These are phyloP conservation scores for Antitrichia curtipendula DNA, from an alignment of 225 moss, liverwort and hornwort species.

Conservation along the genomic window DNA sequence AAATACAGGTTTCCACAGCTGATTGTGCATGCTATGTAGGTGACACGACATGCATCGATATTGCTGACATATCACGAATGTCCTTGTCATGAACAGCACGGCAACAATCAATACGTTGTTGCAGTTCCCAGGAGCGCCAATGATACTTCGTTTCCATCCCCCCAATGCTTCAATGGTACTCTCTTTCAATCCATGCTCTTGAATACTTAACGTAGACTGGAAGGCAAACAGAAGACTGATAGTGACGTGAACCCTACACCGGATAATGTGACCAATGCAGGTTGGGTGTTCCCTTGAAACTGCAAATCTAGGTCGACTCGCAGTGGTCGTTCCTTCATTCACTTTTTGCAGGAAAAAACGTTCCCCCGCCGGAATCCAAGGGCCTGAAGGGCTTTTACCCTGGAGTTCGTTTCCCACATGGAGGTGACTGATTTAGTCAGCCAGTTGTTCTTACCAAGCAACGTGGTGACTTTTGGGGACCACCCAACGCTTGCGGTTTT, in stretches of 20 bases:
- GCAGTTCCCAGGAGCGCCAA: background rate
- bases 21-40: background rate
- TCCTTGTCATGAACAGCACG: background rate
- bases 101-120: background rate
- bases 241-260: background rate
- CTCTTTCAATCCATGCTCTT: background rate
- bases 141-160: background rate
- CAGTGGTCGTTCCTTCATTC: background rate
- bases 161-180: background rate
- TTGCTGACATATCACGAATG: background rate
- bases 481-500: background rate
- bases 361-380: background rate
- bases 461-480: slow-evolving; percentile 5
- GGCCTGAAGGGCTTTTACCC: background rate
- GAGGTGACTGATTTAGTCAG: background rate
- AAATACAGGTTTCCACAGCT: background rate
- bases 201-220: background rate
- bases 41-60: background rate
- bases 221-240: background rate
- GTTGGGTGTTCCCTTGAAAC: background rate
- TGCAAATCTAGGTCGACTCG: background rate
- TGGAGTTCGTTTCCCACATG: background rate
- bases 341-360: background rate
- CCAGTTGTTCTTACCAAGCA: slow-evolving; percentile 1
- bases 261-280: background rate